phyloP scores from a whole-genome alignment of 2,329 filamentous ascomycete species.

The Sporothrix brasiliensis region DNA sequence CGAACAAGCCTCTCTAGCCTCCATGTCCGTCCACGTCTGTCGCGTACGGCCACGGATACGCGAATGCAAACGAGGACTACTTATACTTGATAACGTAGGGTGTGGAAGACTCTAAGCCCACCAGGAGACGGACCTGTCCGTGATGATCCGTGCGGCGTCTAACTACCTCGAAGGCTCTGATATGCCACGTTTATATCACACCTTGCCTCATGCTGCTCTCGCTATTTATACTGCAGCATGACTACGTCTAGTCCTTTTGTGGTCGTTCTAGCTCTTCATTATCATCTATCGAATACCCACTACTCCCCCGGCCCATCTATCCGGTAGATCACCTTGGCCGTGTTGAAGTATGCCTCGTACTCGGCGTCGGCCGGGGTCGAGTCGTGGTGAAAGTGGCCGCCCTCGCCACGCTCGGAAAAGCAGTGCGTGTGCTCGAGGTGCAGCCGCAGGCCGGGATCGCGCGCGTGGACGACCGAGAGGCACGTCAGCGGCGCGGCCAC shows the following conservation, averaged over 20 bases:
- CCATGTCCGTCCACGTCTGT: not conserved
- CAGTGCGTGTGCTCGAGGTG: conserved; percentile 54
- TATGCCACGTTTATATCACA: no score
- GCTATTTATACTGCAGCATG: no score
- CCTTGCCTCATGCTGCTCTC: no score
- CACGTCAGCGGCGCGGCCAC: conserved; percentile 46
- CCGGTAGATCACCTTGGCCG: conserved; percentile 29
- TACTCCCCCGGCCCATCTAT: conserved; percentile 17
- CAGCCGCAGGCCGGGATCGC: conserved; percentile 47
- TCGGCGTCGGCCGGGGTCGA: conserved; percentile 21
- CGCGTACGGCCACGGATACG: conserved; percentile 31
- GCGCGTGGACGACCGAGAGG: conserved; percentile 48
- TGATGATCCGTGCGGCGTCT: no score
- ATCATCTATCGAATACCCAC: no score
- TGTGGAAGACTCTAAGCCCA: no score
- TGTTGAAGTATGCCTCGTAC: conserved; percentile 28
- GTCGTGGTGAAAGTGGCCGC: conserved; percentile 28
- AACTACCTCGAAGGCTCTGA: no score
- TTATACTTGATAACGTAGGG: no score
- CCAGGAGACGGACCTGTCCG: no score
- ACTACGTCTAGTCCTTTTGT: no score
- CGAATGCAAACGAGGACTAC: no score
- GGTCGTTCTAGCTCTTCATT: no score
- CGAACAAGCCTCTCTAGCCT: not conserved
- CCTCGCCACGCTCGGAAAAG: conserved; percentile 41